phyloP scores from a whole-genome alignment of 176 grass and related monocot genomes.

The Pontederia paniculata region DNA sequence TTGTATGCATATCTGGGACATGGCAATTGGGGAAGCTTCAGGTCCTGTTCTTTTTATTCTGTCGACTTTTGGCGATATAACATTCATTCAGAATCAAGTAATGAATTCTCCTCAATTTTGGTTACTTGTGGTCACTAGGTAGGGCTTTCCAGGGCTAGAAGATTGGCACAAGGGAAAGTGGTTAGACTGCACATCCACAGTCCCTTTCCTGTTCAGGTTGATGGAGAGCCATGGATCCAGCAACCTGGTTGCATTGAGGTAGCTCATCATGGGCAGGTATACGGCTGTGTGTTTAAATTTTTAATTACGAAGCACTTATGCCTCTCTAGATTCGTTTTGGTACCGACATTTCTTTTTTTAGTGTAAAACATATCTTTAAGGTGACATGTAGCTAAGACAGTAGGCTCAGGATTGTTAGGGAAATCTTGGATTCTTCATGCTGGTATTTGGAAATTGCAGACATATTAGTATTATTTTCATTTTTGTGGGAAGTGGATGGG shows the following conservation, averaged over 20 bases:
- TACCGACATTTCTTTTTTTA: no score
- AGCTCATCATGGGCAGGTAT: conserved; percentile 71
- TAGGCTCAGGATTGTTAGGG: no score
- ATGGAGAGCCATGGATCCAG: conserved; percentile 94
- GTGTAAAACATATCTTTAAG: no score
- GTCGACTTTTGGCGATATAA: background rate
- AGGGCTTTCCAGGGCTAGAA: conserved; percentile 70
- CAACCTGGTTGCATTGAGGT: conserved; percentile 76
- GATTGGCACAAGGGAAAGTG: conserved; percentile 69
- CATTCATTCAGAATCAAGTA: background rate
- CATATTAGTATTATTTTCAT: no score
- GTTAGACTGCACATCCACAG: conserved; percentile 73
- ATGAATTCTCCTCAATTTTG: background rate
- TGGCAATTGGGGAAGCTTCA: conserved; percentile 94
- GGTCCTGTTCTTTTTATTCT: conserved; percentile 23
- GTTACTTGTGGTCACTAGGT: conserved; percentile 45
- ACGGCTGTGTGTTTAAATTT: background rate
- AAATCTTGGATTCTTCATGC: no score
- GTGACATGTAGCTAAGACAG: no score
- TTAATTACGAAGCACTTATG: no score
- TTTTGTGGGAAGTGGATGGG: no score
- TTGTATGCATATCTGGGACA: conserved; percentile 83
- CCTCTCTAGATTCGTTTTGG: no score
- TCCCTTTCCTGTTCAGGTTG: conserved; percentile 90
- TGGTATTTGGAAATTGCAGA: no score